phyloP scores from a whole-genome alignment of 1,284 basidiomycete genomes.

The Tilletia horrida region DNA sequence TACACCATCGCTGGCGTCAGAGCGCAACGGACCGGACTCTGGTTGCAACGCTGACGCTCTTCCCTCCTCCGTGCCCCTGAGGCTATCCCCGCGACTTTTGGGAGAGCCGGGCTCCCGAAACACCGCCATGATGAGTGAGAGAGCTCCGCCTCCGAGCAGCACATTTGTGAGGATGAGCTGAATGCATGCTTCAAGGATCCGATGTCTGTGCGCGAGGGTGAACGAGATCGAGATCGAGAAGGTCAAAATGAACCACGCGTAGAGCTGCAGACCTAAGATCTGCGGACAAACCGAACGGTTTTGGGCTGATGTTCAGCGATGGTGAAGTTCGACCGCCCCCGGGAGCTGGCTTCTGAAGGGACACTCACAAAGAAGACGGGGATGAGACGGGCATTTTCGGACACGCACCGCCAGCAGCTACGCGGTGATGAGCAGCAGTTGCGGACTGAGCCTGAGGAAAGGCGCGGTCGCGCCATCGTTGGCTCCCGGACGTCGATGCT shows the following conservation, averaged over 20 bases:
- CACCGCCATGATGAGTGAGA: conserved; percentile 36
- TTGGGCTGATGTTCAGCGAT: not conserved
- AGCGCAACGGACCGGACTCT: no score
- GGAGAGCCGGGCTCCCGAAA: conserved; percentile 20
- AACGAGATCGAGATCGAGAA: conserved; percentile 32
- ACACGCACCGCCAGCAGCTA: conserved; percentile 23
- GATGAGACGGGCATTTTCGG: conserved; percentile 29
- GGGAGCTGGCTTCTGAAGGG: not conserved
- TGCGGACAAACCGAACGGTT: not conserved
- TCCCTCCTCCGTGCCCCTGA: conserved; percentile 17
- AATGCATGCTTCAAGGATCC: conserved; percentile 26
- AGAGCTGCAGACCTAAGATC: conserved; percentile 30
- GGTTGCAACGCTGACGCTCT: conserved; percentile 12
- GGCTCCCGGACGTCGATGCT: no score
- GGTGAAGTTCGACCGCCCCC: not conserved
- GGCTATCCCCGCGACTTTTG: conserved; percentile 28
- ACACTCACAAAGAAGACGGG: conserved; percentile 28
- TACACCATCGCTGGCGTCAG: no score
- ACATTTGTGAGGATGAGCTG: conserved; percentile 30
- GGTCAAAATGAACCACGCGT: conserved; percentile 32
- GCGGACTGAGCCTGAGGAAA: not conserved
- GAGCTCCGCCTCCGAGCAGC: conserved; percentile 31
- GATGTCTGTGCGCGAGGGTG: conserved; percentile 23
- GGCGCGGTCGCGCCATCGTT: conserved; percentile 1
- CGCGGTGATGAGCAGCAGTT: conserved; percentile 13